phyloP scores from a whole-genome alignment of 768 basidiomycete species.

The Trametes gibbosa region DNA sequence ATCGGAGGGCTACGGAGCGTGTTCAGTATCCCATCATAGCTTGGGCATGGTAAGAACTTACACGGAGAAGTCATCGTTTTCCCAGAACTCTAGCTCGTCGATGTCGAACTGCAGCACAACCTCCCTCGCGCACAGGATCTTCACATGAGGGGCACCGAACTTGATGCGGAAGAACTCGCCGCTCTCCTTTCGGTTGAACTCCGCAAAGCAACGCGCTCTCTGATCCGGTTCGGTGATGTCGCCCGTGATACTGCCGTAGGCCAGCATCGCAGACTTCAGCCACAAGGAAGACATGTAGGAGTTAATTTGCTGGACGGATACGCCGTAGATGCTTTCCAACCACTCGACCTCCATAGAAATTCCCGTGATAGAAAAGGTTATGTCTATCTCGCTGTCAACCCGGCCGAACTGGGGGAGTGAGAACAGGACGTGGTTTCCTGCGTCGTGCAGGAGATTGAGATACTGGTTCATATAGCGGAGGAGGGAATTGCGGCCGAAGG shows the following conservation, averaged over 20 bases:
- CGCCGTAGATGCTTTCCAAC: not conserved
- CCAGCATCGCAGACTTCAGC: not conserved
- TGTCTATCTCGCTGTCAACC: not conserved
- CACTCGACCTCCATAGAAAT: not conserved
- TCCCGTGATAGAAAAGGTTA: not conserved
- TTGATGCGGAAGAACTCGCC: slow-evolving; percentile 22
- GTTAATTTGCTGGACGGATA: not conserved
- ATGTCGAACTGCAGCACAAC: slow-evolving; percentile 26
- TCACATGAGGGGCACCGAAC: slow-evolving; percentile 24
- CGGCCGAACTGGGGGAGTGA: slow-evolving; percentile 20
- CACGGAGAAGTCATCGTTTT: not conserved
- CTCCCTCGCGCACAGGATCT: slow-evolving; percentile 26
- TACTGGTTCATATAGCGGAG: slow-evolving; percentile 20
- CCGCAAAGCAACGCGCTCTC: slow-evolving; percentile 19
- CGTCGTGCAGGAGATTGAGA: slow-evolving; percentile 22
- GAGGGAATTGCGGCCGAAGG: slow-evolving; percentile 3
- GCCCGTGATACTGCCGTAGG: not conserved
- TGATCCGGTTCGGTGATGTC: not conserved
- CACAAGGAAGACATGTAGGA: not conserved
- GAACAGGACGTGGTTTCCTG: slow-evolving; percentile 28
- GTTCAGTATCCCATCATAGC: slow-evolving; percentile 1
- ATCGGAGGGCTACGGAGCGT: not conserved
- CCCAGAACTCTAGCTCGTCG: slow-evolving; percentile 18
- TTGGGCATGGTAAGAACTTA: not conserved
- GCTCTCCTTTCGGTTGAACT: slow-evolving; percentile 18